Conservation (phyloP, 2,329 filamentous ascomycete species). For the Alternaria angustiovoidea region DNA sequence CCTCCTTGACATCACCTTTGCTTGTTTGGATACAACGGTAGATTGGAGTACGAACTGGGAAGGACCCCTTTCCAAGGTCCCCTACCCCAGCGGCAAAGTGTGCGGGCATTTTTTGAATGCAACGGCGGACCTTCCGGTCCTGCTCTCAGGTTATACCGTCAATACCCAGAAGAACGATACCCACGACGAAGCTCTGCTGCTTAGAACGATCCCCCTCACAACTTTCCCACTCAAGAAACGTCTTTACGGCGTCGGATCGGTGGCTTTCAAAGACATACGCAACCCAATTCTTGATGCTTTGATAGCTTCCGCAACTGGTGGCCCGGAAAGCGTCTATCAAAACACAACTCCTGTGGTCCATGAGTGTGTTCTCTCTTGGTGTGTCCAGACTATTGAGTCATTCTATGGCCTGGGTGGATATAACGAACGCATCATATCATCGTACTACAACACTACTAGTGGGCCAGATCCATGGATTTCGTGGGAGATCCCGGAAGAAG, state of each 20-base stretch:
- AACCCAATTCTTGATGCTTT: constrained; percentile 29
- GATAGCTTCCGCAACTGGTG: constrained; percentile 5
- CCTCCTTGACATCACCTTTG: constrained; percentile 5
- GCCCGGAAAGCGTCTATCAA: too few relatives aligned
- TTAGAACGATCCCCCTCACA: constrained; percentile 12
- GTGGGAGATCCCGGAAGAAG: too few relatives aligned
- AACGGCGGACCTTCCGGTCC: constrained; percentile 13
- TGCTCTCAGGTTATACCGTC: constrained; percentile 33
- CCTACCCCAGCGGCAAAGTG: constrained; percentile 18
- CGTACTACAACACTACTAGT: constrained; percentile 11
- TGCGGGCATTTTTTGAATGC: constrained; percentile 41
- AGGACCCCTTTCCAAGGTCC: background rate
- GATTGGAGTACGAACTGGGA: constrained; percentile 28
- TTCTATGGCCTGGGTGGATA: constrained; percentile 30
- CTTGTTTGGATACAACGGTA: constrained; percentile 15
- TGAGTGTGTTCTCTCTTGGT: constrained; percentile 40
- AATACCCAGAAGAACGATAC: too few relatives aligned
- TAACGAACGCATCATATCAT: constrained; percentile 21
- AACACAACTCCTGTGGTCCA: constrained; percentile 12
- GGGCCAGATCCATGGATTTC: background rate
- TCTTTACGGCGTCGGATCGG: constrained; percentile 17
- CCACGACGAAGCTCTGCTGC: too few relatives aligned
- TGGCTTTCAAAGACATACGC: constrained; percentile 27
- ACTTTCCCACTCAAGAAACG: too few relatives aligned
- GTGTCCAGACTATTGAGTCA: constrained; percentile 37